Percentiles rank a stretch among this genome's conserved stretches.
These are phyloP conservation scores for Quercus gilva DNA, from an alignment of 306 rosid species.

Conservation along the genomic window DNA sequence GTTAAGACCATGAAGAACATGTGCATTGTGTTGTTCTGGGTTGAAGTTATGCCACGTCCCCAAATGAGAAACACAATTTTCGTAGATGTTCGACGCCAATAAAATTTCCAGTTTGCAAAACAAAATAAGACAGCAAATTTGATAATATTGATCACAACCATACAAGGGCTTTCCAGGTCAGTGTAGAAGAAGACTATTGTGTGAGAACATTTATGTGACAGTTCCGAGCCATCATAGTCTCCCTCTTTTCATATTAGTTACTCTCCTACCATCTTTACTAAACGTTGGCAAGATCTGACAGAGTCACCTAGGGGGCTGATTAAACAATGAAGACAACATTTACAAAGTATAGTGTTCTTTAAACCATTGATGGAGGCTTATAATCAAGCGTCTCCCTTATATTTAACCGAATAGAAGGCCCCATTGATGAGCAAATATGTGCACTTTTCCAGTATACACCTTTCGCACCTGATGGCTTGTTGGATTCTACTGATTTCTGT, in stretches of 20 bases:
- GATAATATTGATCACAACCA: constrained; percentile 35
- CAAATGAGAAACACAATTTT: neutral
- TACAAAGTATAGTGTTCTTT: constrained; percentile 45
- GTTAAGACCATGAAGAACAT: neutral
- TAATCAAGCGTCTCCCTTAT: constrained; percentile 88
- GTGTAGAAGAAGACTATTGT: constrained; percentile 38
- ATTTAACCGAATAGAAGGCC: constrained; percentile 86
- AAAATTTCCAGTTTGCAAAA: neutral
- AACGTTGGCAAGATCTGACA: constrained; percentile 31
- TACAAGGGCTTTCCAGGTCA: constrained; percentile 38
- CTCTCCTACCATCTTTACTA: constrained; percentile 47
- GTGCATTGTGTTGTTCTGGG: neutral
- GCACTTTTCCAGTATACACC: constrained; percentile 99
- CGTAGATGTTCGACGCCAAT: neutral
- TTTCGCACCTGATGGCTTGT: constrained; percentile 91
- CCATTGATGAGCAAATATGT: constrained; percentile 93
- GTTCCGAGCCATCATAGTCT: constrained; percentile 19
- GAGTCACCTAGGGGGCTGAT: constrained; percentile 34
- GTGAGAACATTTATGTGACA: constrained; percentile 31
- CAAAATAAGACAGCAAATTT: constrained; percentile 24
- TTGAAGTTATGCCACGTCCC: neutral
- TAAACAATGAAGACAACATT: constrained; percentile 44
- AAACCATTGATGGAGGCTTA: constrained; percentile 52
- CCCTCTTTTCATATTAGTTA: constrained; percentile 34
- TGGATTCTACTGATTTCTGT: constrained; percentile 90